A percentile compares a stretch with the other conserved stretches of the same genome.
These are phyloP conservation scores for Vitis amurensis DNA, from an alignment of 164 flowering plant genomes.

Conservation along the genomic window DNA sequence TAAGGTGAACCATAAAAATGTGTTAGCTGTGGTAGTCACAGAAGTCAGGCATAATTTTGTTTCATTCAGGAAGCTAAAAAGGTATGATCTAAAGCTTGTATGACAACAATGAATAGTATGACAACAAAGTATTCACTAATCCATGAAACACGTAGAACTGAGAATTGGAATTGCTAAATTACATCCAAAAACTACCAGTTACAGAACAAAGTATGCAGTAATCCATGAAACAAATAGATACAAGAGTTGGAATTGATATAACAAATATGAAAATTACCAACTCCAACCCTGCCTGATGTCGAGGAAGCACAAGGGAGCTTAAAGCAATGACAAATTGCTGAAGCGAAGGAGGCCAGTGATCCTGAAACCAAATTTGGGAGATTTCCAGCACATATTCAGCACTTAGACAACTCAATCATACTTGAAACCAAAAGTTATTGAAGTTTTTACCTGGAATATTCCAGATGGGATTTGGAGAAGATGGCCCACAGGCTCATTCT, in stretches of 20 bases:
- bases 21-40: too few relatives aligned
- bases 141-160: too few relatives aligned
- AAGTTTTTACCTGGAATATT: constrained; percentile 46
- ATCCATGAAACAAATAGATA: not conserved
- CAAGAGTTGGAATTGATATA: not conserved
- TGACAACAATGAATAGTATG: too few relatives aligned
- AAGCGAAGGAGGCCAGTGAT: constrained; percentile 79
- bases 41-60: too few relatives aligned
- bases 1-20: too few relatives aligned
- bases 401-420: not conserved
- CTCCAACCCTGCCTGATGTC: constrained; percentile 51
- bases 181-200: too few relatives aligned
- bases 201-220: too few relatives aligned
- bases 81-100: too few relatives aligned
- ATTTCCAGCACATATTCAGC: not conserved
- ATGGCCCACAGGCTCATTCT: constrained; percentile 55
- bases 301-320: constrained; percentile 61
- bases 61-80: too few relatives aligned
- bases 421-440: not conserved
- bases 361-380: constrained; percentile 32
- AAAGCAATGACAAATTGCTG: constrained; percentile 55
- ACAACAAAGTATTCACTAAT: too few relatives aligned
- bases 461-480: constrained; percentile 77
- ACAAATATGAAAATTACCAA: constrained; percentile 32
- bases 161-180: too few relatives aligned